A percentile compares a stretch with the other conserved stretches of the same genome.
phyloP scores from a whole-genome alignment of 208 protist genomes.

The Acanthamoeba quina region DNA sequence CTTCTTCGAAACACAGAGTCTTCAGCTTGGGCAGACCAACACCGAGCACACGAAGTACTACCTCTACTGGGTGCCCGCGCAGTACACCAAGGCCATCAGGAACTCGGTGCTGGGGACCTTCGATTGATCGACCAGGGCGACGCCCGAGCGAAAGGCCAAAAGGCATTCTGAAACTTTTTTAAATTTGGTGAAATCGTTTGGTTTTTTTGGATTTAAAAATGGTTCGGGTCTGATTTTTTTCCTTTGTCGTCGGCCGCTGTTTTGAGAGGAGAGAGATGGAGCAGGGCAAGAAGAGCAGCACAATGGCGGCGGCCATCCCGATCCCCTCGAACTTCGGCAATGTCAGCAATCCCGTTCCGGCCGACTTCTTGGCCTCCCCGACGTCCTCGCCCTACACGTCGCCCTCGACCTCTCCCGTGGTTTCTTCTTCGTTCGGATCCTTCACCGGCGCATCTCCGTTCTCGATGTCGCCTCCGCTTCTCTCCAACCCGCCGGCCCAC shows the following conservation, averaged over 20 bases:
- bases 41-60: slow-evolving; percentile 72
- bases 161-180: no score
- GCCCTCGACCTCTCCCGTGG: slow-evolving; percentile 24
- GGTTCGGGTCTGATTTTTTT: background rate
- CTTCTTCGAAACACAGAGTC: background rate
- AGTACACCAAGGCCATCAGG: slow-evolving; percentile 72
- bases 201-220: no score
- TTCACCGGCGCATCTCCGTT: background rate
- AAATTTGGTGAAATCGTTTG: no score
- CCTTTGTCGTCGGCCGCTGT: background rate
- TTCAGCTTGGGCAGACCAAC: slow-evolving; percentile 33
- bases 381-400: slow-evolving; percentile 62
- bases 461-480: slow-evolving; percentile 41
- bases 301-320: background rate
- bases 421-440: background rate
- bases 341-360: background rate
- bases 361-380: slow-evolving; percentile 41
- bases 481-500: background rate
- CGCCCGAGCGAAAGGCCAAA: no score
- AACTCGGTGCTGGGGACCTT: slow-evolving; percentile 60
- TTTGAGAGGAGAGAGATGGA: background rate
- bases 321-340: background rate
- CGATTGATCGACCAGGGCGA: no score
- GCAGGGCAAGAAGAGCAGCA: slow-evolving; percentile 18
- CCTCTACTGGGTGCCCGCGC: slow-evolving; percentile 71